Conservation (phyloP, 306 rosid genomes). For the Aeschynomene evenia region DNA sequence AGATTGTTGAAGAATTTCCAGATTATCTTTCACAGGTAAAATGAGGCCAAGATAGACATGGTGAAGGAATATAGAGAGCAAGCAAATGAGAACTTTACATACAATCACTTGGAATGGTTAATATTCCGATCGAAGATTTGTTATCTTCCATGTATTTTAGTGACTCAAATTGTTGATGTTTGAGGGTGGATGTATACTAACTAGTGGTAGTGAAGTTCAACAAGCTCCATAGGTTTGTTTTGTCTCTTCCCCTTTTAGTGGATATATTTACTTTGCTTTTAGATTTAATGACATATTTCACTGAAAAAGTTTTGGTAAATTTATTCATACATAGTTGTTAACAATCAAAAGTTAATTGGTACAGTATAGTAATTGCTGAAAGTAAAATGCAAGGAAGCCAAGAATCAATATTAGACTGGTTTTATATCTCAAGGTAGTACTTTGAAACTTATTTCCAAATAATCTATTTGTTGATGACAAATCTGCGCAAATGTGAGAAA, state of each 20-base stretch:
- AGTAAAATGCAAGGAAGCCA: not conserved
- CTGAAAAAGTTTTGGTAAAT: not conserved
- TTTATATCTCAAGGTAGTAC: not conserved
- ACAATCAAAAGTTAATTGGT: not conserved
- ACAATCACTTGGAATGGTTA: slow-evolving; percentile 21
- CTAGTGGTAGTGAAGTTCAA: not conserved
- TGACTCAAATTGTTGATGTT: slow-evolving; percentile 23
- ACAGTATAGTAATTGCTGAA: not conserved
- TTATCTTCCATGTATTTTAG: slow-evolving; percentile 20
- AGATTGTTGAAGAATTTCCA: slow-evolving; percentile 22
- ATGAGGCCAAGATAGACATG: not conserved
- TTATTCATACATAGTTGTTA: not conserved
- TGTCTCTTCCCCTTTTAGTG: not conserved
- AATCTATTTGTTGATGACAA: not conserved
- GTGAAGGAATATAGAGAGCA: slow-evolving; percentile 14
- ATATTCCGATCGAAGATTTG: slow-evolving; percentile 19
- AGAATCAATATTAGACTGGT: not conserved
- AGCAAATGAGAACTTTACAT: slow-evolving; percentile 25
- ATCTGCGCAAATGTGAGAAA: not conserved
- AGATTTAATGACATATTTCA: not conserved
- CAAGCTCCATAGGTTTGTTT: not conserved
- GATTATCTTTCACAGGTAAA: slow-evolving; percentile 7
- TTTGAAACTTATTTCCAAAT: too few relatives aligned
- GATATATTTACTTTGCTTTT: not conserved
- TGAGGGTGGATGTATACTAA: not conserved